Percentiles rank a stretch among this genome's conserved stretches.
phyloP scores from a whole-genome alignment of 73 alveolate genomes.

The Diophrys appendiculata region DNA sequence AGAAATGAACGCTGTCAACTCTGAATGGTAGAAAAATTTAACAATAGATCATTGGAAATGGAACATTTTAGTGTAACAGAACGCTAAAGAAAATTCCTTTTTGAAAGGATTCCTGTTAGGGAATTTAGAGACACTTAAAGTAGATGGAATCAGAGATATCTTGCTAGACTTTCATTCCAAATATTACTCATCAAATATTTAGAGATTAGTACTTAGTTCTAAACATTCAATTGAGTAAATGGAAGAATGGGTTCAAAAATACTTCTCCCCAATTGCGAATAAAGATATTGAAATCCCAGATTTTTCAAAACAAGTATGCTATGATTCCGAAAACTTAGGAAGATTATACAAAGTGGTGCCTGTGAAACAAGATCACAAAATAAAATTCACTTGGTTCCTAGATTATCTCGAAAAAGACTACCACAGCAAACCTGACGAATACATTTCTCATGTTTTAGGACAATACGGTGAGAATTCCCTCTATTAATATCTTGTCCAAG shows the following conservation, averaged over 20 bases:
- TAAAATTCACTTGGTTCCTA: constrained; percentile 66
- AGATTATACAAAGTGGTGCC: constrained; percentile 84
- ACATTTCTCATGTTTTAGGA: constrained; percentile 78
- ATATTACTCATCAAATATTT: constrained; percentile 90
- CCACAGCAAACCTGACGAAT: constrained; percentile 64
- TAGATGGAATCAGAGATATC: constrained; percentile 82
- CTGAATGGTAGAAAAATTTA: constrained; percentile 74
- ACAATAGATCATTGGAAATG: constrained; percentile 76
- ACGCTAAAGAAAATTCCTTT: constrained; percentile 57
- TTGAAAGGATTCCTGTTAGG: constrained; percentile 68
- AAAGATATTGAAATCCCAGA: constrained; percentile 77
- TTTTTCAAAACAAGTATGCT: constrained; percentile 73
- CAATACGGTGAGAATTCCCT: constrained; percentile 92
- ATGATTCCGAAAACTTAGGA: constrained; percentile 72
- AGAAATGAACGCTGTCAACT: constrained; percentile 96
- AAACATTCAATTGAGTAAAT: constrained; percentile 67
- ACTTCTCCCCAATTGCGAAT: constrained; percentile 76
- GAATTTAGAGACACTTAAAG: constrained; percentile 53
- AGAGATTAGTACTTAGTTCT: constrained; percentile 79
- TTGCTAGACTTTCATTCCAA: constrained; percentile 78
- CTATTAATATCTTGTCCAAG: constrained; percentile 71
- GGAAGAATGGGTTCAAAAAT: constrained; percentile 60
- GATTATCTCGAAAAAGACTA: constrained; percentile 62
- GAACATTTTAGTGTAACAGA: constrained; percentile 40
- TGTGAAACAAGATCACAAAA: constrained; percentile 70